These are phyloP conservation scores for Tarenaya hassleriana DNA, from an alignment of 345 rosid species.

Conservation along the genomic window DNA sequence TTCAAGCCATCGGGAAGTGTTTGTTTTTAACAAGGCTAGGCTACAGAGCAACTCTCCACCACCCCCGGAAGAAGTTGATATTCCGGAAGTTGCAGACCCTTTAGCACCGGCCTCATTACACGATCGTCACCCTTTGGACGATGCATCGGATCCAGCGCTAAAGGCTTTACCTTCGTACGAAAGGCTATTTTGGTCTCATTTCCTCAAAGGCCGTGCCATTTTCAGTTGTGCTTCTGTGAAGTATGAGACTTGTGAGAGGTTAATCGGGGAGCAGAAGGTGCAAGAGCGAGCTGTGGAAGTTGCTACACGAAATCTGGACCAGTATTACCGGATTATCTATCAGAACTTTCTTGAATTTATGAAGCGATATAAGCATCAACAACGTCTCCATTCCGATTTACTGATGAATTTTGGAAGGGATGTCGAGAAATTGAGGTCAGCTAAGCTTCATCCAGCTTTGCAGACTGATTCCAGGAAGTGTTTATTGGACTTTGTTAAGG, in stretches of 20 bases:
- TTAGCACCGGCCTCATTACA: conserved; percentile 37
- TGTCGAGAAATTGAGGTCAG: conserved; percentile 67
- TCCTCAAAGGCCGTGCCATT: conserved; percentile 47
- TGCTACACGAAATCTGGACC: conserved; percentile 75
- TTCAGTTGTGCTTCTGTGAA: conserved; percentile 49
- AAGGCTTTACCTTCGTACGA: conserved; percentile 92
- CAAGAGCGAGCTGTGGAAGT: conserved; percentile 88
- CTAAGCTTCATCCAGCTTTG: conserved; percentile 66
- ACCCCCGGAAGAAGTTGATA: conserved; percentile 48
- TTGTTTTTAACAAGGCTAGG: conserved; percentile 69
- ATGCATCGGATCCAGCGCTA: conserved; percentile 84
- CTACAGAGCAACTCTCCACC: conserved; percentile 54
- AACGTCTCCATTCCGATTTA: conserved; percentile 66
- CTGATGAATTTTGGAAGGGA: conserved; percentile 64
- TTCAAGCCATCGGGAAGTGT: conserved; percentile 53
- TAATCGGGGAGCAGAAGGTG: conserved; percentile 77
- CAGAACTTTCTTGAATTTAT: conserved; percentile 75
- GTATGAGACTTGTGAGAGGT: conserved; percentile 53
- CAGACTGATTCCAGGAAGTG: conserved; percentile 48
- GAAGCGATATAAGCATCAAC: conserved; percentile 78
- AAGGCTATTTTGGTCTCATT: conserved; percentile 79
- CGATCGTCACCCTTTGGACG: conserved; percentile 77
- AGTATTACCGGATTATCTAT: conserved; percentile 64
- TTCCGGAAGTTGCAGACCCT: conserved; percentile 52
- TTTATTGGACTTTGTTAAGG: conserved; percentile 83